Evolutionary conservation across 176 grass and related monocot species (phyloP).

Genomic region (Aechmea fasciata): DNA sequence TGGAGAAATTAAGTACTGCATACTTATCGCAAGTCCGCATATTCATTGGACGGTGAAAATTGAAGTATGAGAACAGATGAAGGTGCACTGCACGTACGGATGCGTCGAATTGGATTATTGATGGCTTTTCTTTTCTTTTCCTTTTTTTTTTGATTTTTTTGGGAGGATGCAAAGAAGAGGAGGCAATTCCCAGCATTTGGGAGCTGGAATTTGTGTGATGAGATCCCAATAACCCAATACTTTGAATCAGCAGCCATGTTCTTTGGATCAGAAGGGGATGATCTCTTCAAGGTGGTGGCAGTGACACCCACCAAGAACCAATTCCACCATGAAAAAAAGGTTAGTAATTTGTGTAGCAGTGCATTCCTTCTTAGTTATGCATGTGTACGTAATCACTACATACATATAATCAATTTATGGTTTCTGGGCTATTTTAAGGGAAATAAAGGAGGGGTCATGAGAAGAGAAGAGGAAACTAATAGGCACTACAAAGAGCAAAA

Average conservation of each 20-base stretch:
- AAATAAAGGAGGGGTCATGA: slow-evolving; percentile 25
- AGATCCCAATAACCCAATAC: slow-evolving; percentile 68
- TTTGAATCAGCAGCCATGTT: slow-evolving; percentile 57
- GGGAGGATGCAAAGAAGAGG: slow-evolving; percentile 43
- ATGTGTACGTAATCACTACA: too few species aligned
- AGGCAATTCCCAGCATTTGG: slow-evolving; percentile 65
- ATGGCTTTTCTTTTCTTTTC: too few species aligned
- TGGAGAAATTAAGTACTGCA: too few species aligned
- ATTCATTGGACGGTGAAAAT: too few species aligned
- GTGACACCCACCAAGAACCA: slow-evolving; percentile 31
- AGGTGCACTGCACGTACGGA: too few species aligned
- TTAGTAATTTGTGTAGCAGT: neutral
- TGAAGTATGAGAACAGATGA: too few species aligned
- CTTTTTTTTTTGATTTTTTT: neutral
- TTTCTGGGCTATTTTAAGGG: slow-evolving; percentile 19
- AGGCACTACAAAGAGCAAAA: slow-evolving; percentile 31
- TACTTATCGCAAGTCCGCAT: too few species aligned
- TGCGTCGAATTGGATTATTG: too few species aligned
- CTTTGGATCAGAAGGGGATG: slow-evolving; percentile 44
- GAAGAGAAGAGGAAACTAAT: slow-evolving; percentile 30
- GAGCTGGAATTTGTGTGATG: slow-evolving; percentile 65
- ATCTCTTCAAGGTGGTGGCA: slow-evolving; percentile 78
- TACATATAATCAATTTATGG: neutral
- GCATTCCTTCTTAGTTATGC: too few species aligned
- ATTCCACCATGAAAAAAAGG: slow-evolving; percentile 44